Conservation (phyloP, 164 flowering plant species). For the Saururus chinensis region DNA sequence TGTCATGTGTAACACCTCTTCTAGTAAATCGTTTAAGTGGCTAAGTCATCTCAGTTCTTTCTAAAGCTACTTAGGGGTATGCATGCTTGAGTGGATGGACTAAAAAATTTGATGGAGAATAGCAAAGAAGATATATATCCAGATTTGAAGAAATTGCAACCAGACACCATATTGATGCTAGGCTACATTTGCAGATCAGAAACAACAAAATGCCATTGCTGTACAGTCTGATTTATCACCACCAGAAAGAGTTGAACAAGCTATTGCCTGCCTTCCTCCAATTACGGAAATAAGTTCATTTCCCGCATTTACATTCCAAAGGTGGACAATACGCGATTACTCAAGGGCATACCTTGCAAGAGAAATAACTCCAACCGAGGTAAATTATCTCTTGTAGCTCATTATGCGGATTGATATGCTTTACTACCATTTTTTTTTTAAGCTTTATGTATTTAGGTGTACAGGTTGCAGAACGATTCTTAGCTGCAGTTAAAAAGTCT, state of each 20-base stretch:
- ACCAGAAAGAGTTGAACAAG: conserved; percentile 47
- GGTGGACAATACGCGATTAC: conserved; percentile 77
- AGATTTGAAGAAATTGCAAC: no score
- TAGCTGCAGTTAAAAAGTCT: conserved; percentile 49
- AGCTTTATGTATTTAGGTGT: conserved; percentile 1
- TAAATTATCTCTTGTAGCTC: conserved; percentile 12
- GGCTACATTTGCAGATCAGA: conserved; percentile 21
- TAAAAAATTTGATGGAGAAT: no score
- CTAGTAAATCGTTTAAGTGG: no score
- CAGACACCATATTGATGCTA: no score
- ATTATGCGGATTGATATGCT: not conserved
- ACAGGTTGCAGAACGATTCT: conserved; percentile 67
- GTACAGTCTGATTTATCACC: conserved; percentile 36
- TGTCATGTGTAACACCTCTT: no score
- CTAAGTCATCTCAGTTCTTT: no score
- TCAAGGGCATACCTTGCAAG: conserved; percentile 59
- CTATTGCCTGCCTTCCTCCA: conserved; percentile 39
- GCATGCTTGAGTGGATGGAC: no score
- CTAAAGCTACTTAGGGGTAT: no score
- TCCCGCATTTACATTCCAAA: conserved; percentile 23
- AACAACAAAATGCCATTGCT: conserved; percentile 34
- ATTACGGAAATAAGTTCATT: conserved; percentile 6
- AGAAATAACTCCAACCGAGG: conserved; percentile 60
- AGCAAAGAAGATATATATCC: no score
- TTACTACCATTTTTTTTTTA: not conserved